A percentile compares a stretch with the other conserved stretches of the same genome.
Evolutionary conservation across 139 green algal genomes (phyloP).

Genomic region (Chlamydomonas eustigma): DNA sequence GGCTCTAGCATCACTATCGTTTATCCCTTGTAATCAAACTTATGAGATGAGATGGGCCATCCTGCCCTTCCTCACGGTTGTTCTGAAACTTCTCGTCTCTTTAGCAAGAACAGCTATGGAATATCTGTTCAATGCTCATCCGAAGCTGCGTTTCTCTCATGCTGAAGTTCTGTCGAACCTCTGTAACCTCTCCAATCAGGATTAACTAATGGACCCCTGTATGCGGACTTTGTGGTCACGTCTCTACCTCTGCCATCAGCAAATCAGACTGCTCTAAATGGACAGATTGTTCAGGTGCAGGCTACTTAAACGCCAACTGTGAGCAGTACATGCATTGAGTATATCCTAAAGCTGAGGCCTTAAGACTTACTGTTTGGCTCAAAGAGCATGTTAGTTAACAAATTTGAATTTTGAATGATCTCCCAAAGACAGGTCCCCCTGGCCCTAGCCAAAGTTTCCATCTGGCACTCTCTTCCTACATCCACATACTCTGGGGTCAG

Average conservation of each 20-base stretch:
- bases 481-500: background rate
- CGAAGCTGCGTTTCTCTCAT: background rate
- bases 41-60: background rate
- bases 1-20: too few species aligned
- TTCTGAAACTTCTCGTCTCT: background rate
- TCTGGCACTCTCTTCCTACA: background rate
- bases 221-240: background rate
- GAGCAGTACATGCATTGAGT: background rate
- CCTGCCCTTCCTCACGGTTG: background rate
- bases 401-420: background rate
- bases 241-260: background rate
- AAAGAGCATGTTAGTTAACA: background rate
- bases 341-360: background rate
- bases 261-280: background rate
- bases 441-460: background rate
- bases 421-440: background rate
- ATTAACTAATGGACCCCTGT: background rate
- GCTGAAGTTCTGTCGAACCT: background rate
- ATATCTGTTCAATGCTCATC: background rate
- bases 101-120: background rate
- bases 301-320: background rate
- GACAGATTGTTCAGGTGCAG: background rate
- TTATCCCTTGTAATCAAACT: too few species aligned
- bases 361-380: background rate
- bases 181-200: background rate